Base-by-base conservation (phyloP, 495 filamentous ascomycete genomes). In the Aspergillus funiculosus region DNA sequence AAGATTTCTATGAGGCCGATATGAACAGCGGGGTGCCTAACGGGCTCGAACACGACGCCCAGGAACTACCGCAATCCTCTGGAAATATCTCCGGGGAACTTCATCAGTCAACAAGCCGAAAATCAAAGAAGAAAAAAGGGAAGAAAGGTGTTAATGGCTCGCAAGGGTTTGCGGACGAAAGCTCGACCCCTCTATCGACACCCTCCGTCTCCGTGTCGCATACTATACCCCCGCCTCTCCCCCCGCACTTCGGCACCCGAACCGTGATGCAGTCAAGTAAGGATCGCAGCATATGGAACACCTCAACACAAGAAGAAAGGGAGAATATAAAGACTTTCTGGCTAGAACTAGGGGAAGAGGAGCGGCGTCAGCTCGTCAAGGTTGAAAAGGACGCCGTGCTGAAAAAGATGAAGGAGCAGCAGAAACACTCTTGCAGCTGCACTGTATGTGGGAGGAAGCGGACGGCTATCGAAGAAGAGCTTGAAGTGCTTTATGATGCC, bases 341-440 rank as follows among this genome's bases (percentile, higher is more conserved):
- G 92, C 75, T 99, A 25, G 89, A 88, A n/a, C 67, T 99, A 19
- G 87, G 88, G 46, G 94, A 99, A 62, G 85, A 89, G 32, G 91
- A 99, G 48, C 82, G 92, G 39, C 87, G 91, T 50, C 88, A 87
- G 4, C 71, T 99, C 28, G 90, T 99, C 51, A 95, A 95, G 63
- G 89, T 99, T 8, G 92, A 99, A 67, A 99, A 99, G 61, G 89
- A 97, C 67, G 92, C 94, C 5, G 92, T 99, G 1, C 67, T 99
- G 40, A 86, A 86, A 53, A 99, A 99, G 69, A 99, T 99, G 92
- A 98, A 99, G 69, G 94, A 99, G 63, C 92, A 99, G 67, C 92
- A 99, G 63, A 97, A 96, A 66, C 92, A 97, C 60, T 97, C 92
- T 3, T 99, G 92, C 68, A 95, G 89, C 59, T 99, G 92, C 57